Base-by-base conservation (phyloP, 2,329 filamentous ascomycete species). In the Proliferodiscus dingleyae region DNA sequence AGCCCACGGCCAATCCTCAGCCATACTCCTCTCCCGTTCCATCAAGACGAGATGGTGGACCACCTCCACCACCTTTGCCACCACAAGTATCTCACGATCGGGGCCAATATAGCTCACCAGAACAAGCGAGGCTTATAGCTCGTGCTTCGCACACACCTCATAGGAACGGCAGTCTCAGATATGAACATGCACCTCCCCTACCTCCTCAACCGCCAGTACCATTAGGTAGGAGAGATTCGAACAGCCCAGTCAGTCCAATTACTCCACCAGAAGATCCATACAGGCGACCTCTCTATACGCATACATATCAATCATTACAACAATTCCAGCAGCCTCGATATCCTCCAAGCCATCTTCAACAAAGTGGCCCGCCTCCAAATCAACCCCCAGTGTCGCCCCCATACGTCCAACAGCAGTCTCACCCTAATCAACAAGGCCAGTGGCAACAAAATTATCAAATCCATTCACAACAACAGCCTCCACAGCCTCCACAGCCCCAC, bases 401-500 rank as follows among this genome's bases (percentile, higher is more conserved):
- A 33, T 56, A 54, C 22, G 41, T 50, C 29, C 50, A 47, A 15
- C 54, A 54, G 39, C 48, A 48, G 21, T 48, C 50, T 37, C 48
- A 54, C 29, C 44, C 29, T 24, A 42, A 46, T 21, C 56, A 58
- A 41, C 53, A 51, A 16, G 38, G 40, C 8, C 53, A 54, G 45
- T 53, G 50, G 51, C 51, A 56, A 37, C 62, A n/a, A n/a, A n/a
- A n/a, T n/a, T n/a, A 63, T 52, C 62, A 55, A 30, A 62, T 54
- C 28, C 56, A 61, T n/a, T 46, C 45, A n/a, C 51, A 61, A 39
- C 54, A 53, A 28, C 57, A 61, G 24, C 57, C 50, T 41, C 59
- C 51, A 18, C n/a, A n/a, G n/a, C 62, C 59, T 47, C 55, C 48
- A 3, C 67, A 67, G 48, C 55, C 62, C n/a, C 66, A 67, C 46